phyloP scores from a whole-genome alignment of 805 yeast genomes.

The Lipomyces yamadae region DNA sequence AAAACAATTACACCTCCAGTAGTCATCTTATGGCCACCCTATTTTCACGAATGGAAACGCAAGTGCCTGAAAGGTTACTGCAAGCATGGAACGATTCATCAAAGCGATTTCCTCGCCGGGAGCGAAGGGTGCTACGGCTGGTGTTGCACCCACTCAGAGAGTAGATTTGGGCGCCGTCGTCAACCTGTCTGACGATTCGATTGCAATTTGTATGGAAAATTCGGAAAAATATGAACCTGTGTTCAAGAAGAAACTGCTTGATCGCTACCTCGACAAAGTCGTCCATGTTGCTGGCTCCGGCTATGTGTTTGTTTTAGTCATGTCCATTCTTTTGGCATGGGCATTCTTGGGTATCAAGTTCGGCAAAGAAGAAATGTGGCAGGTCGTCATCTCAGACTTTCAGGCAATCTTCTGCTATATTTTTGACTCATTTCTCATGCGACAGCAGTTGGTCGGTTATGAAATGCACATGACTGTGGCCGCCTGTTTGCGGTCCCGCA shows the following conservation, averaged over 20 bases:
- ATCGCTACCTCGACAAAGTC: slow-evolving; percentile 24
- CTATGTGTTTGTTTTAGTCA: slow-evolving; percentile 17
- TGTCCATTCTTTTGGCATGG: slow-evolving; percentile 24
- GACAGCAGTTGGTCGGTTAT: slow-evolving; percentile 25
- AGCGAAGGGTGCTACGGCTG: slow-evolving; percentile 1
- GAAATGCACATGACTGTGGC: slow-evolving; percentile 5
- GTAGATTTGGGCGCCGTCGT: neutral
- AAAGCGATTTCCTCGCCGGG: slow-evolving; percentile 1
- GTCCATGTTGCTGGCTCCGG: slow-evolving; percentile 18
- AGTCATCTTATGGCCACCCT: too few relatives aligned
- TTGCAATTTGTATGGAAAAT: neutral
- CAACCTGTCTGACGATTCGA: neutral
- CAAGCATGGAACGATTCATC: slow-evolving; percentile 8
- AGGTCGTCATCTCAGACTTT: slow-evolving; percentile 22
- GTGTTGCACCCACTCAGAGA: slow-evolving; percentile 9
- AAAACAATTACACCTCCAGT: too few relatives aligned
- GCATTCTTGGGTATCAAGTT: slow-evolving; percentile 21
- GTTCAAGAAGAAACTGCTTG: neutral
- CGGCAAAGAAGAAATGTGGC: slow-evolving; percentile 20
- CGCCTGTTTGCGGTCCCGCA: slow-evolving; percentile 27
- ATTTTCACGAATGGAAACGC: too few relatives aligned
- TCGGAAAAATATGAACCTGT: neutral
- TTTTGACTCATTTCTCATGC: slow-evolving; percentile 27
- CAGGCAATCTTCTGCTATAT: slow-evolving; percentile 22
- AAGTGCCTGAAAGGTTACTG: too few relatives aligned